Conservation (phyloP, 148 eudicot species). For the Dysphania ambrosioides region DNA sequence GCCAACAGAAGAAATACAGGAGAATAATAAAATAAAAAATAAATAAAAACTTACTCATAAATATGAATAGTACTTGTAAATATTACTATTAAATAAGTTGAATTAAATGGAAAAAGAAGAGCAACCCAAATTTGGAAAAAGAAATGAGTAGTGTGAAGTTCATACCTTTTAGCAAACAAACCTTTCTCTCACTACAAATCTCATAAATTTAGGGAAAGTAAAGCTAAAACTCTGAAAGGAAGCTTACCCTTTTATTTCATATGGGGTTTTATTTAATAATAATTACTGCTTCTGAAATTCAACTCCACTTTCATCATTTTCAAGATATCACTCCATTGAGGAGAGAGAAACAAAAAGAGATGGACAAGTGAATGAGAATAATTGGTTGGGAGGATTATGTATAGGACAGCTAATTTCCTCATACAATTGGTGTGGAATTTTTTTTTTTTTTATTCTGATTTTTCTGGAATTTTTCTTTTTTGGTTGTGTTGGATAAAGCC, state of each 20-base stretch:
- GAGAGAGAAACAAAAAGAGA: not conserved
- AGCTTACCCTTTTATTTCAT: slow-evolving; percentile 10
- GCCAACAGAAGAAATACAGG: slow-evolving; percentile 16
- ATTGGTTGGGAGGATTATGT: slow-evolving; percentile 19
- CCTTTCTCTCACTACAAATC: slow-evolving; percentile 7
- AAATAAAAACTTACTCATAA: not conserved
- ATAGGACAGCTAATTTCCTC: slow-evolving; percentile 8
- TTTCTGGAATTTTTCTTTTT: too few relatives aligned
- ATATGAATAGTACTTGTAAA: not conserved
- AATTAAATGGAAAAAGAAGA: not conserved
- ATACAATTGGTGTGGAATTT: slow-evolving; percentile 20
- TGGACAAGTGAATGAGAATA: slow-evolving; percentile 5
- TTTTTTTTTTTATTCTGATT: not conserved
- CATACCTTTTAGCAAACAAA: slow-evolving; percentile 20
- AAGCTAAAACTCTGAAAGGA: slow-evolving; percentile 18
- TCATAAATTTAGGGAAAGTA: slow-evolving; percentile 9
- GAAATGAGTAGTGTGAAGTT: not conserved
- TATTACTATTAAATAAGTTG: not conserved
- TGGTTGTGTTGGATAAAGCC: too few relatives aligned
- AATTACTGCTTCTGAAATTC: not conserved
- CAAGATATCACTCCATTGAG: slow-evolving; percentile 8
- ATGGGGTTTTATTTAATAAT: not conserved
- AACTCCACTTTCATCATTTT: slow-evolving; percentile 11
- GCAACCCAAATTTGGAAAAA: slow-evolving; percentile 1
- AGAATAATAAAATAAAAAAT: not conserved